A percentile compares a stretch with the other conserved stretches of the same genome.
These are phyloP conservation scores for Penicillium canescens DNA, from an alignment of 495 filamentous ascomycete species.

Conservation along the genomic window DNA sequence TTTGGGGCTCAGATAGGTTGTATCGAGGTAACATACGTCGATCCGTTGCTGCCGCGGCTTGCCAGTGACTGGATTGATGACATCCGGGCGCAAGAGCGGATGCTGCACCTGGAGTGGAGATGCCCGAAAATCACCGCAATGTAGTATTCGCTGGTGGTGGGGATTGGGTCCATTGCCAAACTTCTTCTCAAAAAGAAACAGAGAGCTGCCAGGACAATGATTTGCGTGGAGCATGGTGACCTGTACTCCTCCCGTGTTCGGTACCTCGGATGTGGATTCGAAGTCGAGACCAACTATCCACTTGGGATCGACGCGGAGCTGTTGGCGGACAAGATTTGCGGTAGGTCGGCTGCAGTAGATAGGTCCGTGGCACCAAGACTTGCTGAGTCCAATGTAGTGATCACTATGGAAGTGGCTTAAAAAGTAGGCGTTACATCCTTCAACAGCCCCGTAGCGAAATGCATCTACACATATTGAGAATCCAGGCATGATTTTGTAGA, in stretches of 20 bases:
- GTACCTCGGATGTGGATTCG: constrained; percentile 76
- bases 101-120: constrained; percentile 85
- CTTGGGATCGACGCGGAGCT: constrained; percentile 81
- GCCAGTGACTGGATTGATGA: constrained; percentile 64
- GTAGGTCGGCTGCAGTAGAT: constrained; percentile 97
- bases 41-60: constrained; percentile 79
- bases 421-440: constrained; percentile 93
- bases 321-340: constrained; percentile 81
- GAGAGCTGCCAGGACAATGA: constrained; percentile 91
- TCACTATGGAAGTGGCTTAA: constrained; percentile 98
- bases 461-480: constrained; percentile 94
- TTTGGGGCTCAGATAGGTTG: constrained; percentile 92
- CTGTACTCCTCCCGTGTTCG: constrained; percentile 72
- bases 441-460: constrained; percentile 90
- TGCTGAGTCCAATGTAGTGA: constrained; percentile 89
- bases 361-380: constrained; percentile 87
- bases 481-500: constrained; percentile 95
- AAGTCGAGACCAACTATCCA: constrained; percentile 87
- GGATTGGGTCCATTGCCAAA: constrained; percentile 58
- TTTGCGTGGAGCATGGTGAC: constrained; percentile 97
- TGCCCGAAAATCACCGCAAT: constrained; percentile 95
- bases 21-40: constrained; percentile 95
- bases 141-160: constrained; percentile 74
- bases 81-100: constrained; percentile 74
- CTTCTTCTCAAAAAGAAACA: constrained; percentile 88